These are phyloP conservation scores for Psophocarpus tetragonolobus DNA, from an alignment of 306 rosid genomes.

Conservation along the genomic window DNA sequence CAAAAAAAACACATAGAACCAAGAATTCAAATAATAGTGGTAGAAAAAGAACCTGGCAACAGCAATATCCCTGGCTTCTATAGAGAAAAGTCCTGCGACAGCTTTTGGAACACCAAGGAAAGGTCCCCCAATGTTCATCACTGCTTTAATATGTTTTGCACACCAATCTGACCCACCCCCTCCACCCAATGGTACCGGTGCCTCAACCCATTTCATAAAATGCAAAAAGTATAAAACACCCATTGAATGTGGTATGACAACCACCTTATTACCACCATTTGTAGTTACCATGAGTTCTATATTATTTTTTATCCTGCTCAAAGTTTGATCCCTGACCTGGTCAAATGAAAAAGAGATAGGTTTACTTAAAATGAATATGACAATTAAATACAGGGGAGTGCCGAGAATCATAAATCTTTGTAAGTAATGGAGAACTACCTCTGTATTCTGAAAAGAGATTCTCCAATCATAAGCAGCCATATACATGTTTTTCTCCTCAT, in stretches of 20 bases:
- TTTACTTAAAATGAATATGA: conserved; percentile 5
- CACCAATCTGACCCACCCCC: conserved; percentile 91
- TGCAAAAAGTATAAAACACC: conserved; percentile 83
- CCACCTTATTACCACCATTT: conserved; percentile 76
- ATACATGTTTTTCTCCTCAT: conserved; percentile 88
- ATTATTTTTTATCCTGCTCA: conserved; percentile 79
- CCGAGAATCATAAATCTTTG: conserved; percentile 13
- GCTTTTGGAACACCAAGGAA: conserved; percentile 89
- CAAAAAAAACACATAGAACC: not conserved
- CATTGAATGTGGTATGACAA: conserved; percentile 87
- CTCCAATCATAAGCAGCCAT: conserved; percentile 95
- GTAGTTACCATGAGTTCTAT: conserved; percentile 84
- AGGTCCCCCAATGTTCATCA: conserved; percentile 82
- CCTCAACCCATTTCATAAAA: conserved; percentile 93
- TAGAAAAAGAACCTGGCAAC: conserved; percentile 68
- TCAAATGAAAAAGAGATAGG: conserved; percentile 36
- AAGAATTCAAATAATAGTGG: conserved; percentile 21
- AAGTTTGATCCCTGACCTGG: conserved; percentile 71
- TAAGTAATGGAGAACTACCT: conserved; percentile 48
- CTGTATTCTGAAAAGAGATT: conserved; percentile 84
- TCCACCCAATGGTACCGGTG: conserved; percentile 80
- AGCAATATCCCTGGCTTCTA: conserved; percentile 83
- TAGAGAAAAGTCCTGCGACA: conserved; percentile 75
- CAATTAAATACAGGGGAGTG: not conserved
- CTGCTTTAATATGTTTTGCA: conserved; percentile 76